phyloP scores from a whole-genome alignment of 495 filamentous ascomycete genomes.

The Neurospora sp. region DNA sequence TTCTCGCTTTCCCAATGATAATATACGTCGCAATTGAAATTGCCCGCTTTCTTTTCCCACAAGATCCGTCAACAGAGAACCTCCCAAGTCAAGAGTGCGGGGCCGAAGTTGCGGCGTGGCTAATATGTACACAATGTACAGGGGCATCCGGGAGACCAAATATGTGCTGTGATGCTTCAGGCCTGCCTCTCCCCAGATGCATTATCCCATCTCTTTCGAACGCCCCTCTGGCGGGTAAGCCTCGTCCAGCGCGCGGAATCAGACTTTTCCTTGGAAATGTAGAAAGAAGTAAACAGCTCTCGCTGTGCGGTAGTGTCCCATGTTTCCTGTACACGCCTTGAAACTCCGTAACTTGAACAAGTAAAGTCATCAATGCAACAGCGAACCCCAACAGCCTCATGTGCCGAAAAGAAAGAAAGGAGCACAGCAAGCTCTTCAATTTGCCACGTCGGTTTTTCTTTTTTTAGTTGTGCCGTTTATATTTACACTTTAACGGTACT shows the following conservation, averaged over 20 bases:
- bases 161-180: neutral
- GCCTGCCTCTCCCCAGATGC: neutral
- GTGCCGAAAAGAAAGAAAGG: neutral
- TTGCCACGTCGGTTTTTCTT: neutral
- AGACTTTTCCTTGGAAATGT: neutral
- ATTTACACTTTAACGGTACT: conserved; percentile 27
- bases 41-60: neutral
- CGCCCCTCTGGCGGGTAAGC: neutral
- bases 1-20: conserved; percentile 4
- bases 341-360: conserved; percentile 11
- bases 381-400: neutral
- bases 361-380: neutral
- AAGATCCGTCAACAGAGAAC: conserved; percentile 1
- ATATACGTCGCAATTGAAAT: neutral
- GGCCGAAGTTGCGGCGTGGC: neutral
- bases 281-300: conserved; percentile 7
- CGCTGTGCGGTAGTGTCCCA: conserved; percentile 13
- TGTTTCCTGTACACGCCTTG: conserved; percentile 12
- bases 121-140: conserved; percentile 2
- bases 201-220: neutral
- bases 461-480: neutral
- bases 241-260: neutral
- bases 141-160: conserved; percentile 1
- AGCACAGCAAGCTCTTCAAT: neutral
- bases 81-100: neutral